phyloP scores from a whole-genome alignment of 2,329 filamentous ascomycete genomes.

The Colletotrichum sp. region DNA sequence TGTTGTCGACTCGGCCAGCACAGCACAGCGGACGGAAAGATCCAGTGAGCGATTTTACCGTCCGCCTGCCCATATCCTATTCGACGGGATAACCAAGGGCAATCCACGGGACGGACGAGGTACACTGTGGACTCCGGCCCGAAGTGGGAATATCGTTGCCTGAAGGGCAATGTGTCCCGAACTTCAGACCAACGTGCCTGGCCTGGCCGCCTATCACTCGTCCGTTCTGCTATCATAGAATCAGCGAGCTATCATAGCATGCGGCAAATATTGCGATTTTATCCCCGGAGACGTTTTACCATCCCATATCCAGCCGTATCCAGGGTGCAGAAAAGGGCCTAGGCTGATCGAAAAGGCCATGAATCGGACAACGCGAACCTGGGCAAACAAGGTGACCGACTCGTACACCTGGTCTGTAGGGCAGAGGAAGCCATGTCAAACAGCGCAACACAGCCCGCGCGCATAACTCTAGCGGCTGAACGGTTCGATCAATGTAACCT shows the following conservation, averaged over 20 bases:
- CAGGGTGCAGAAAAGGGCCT: background rate
- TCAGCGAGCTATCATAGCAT: background rate
- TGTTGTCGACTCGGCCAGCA: background rate
- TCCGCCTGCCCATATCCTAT: background rate
- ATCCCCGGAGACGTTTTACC: background rate
- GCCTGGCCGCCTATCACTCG: background rate
- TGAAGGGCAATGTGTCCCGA: background rate
- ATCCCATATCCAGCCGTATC: background rate
- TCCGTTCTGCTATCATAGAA: background rate
- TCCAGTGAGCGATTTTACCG: constrained; percentile 7
- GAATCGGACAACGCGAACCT: background rate
- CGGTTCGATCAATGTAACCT: background rate
- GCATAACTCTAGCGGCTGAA: constrained; percentile 9
- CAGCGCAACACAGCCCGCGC: background rate
- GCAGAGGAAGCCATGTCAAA: background rate
- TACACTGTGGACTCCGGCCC: background rate
- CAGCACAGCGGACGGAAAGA: background rate
- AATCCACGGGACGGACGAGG: background rate
- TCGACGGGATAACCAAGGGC: background rate
- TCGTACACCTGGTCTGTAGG: background rate
- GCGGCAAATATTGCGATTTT: background rate
- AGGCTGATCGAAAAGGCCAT: background rate
- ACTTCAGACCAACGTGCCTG: background rate
- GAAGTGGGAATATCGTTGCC: background rate
- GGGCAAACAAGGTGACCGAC: background rate